A percentile compares a stretch with the other conserved stretches of the same genome.
Evolutionary conservation across 2,329 filamentous ascomycete genomes (phyloP).

Genomic region (Aspergillus fischeri): DNA sequence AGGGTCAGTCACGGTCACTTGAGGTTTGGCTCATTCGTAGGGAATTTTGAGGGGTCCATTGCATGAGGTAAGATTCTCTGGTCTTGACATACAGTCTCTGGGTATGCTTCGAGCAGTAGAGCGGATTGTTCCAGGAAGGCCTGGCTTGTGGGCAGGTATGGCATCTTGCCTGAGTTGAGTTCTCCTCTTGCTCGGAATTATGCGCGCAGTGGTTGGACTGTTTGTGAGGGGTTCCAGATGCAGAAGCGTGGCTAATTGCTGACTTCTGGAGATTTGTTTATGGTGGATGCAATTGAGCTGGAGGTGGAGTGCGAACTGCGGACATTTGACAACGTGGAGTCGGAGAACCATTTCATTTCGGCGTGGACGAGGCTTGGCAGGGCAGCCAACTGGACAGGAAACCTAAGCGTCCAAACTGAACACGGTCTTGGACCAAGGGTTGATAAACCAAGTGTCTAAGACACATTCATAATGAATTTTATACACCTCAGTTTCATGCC

Average conservation of each 20-base stretch:
- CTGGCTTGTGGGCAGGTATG: conserved; percentile 74
- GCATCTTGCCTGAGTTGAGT: conserved; percentile 53
- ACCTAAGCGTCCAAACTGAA: not conserved
- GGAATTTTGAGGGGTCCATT: not conserved
- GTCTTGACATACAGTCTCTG: conserved; percentile 64
- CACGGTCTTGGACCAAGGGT: not conserved
- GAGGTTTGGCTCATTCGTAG: conserved; percentile 3
- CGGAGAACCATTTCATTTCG: not conserved
- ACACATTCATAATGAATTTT: not conserved
- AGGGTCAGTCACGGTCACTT: not conserved
- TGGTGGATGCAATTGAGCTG: not conserved
- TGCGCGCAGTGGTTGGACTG: not conserved
- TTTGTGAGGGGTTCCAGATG: not conserved
- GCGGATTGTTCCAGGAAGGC: conserved; percentile 88
- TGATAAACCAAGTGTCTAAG: not conserved
- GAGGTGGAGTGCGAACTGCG: not conserved
- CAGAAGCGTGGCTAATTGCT: not conserved
- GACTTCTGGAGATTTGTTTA: not conserved
- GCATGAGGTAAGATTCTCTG: not conserved
- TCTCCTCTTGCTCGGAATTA: not conserved
- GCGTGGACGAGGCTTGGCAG: not conserved
- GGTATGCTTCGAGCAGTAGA: conserved; percentile 79
- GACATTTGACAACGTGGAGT: not conserved
- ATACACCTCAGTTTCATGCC: not conserved
- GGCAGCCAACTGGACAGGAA: not conserved